Base-by-base conservation (phyloP, 495 filamentous ascomycete species). In the Penicillium roqueforti region DNA sequence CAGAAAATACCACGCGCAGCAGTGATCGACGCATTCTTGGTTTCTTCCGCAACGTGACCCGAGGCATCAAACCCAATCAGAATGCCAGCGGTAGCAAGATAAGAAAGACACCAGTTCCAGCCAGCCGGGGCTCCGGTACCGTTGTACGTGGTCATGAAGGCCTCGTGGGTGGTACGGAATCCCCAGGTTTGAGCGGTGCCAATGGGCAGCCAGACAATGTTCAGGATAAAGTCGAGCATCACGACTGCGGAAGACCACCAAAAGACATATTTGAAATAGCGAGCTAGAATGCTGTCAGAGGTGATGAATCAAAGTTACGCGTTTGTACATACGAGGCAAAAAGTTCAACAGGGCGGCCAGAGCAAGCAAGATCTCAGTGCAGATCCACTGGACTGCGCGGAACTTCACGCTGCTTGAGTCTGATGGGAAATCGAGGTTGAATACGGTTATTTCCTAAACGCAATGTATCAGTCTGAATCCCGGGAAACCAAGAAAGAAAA, bases 41-140 rank as follows among this genome's bases (percentile, higher is more conserved):
- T 83, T 57, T 83, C 80, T 56, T 83, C 80, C 0, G 77, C 76
- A 49, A 82, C 75, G 56, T 82, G 79, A 16, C 78, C 79, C 13
- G 74, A 75, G 8, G 80, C 80, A 60, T 83, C 80, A 45, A 81
- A 83, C 38, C 80, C 80, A 42, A 83, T 80, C 54, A 82, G 58
- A 48, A 82, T 78, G 52, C 79, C 79, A n/a, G 79, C 79, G 9
- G 79, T 82, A 19, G 78, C 79, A 41, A 80, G 72, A 61, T 79
- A 82, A 20, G 76, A 80, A 29, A 82, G 69, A 73, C 78, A 80
- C 79, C 79, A 82, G 61, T 82, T 82, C 79, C 79, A 82, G 13
- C 75, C 79, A 18, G 68, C 64, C 1, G 78, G 76, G 4, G 78
- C 78, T 25, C 78, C 78, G 11, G 79, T 82, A 25, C 75, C 78